A percentile compares a stretch with the other conserved stretches of the same genome.
These are phyloP conservation scores for Paramyrothecium roridum DNA, from an alignment of 2,329 filamentous ascomycete species.

Conservation along the genomic window DNA sequence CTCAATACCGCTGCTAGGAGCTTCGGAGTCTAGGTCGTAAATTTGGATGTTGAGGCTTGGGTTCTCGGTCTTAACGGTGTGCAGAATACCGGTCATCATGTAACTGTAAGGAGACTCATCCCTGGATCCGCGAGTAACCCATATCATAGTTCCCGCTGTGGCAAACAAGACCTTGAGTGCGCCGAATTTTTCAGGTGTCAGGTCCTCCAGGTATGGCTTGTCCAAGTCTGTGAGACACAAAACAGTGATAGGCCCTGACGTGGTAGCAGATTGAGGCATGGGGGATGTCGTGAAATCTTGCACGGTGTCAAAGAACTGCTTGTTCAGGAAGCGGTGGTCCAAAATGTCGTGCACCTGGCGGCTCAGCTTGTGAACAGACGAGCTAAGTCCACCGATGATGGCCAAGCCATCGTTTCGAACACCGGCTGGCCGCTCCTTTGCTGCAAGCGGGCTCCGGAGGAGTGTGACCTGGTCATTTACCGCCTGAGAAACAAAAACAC, in stretches of 20 bases:
- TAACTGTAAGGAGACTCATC: neutral
- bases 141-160: neutral
- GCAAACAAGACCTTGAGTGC: neutral
- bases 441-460: neutral
- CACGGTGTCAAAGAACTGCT: no score
- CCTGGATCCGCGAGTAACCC: constrained; percentile 2
- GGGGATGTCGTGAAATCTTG: no score
- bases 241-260: neutral
- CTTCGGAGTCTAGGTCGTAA: neutral
- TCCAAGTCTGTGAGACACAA: constrained; percentile 2
- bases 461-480: neutral
- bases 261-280: no score
- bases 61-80: neutral
- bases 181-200: neutral
- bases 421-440: no score
- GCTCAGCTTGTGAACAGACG: no score
- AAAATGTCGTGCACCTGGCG: no score
- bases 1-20: neutral
- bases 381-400: no score
- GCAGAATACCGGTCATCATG: neutral
- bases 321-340: no score
- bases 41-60: constrained; percentile 1
- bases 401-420: no score
- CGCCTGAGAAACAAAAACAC: constrained; percentile 3
- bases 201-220: neutral